Conservation (phyloP, 179 eudicot species). For the Drosera spatulata region DNA sequence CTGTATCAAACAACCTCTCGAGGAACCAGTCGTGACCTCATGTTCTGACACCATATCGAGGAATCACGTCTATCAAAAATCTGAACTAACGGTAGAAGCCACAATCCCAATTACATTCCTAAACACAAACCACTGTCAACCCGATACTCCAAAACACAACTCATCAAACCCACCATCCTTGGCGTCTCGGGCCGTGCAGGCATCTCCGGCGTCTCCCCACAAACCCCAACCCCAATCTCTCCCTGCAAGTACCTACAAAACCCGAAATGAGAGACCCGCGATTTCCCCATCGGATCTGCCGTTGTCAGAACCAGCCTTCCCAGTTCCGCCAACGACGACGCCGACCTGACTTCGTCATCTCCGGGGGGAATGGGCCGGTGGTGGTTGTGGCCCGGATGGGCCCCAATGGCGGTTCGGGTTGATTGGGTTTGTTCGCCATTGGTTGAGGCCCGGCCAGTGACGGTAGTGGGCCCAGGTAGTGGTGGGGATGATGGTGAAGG, state of each 20-base stretch:
- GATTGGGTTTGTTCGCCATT: constrained; percentile 46
- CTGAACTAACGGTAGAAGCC: no score
- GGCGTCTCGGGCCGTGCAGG: constrained; percentile 86
- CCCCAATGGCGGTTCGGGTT: constrained; percentile 67
- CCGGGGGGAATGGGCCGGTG: constrained; percentile 6
- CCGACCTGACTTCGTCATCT: constrained; percentile 12
- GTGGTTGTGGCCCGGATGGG: constrained; percentile 46
- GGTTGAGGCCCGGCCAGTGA: constrained; percentile 66
- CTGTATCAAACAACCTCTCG: no score
- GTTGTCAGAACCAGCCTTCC: constrained; percentile 68
- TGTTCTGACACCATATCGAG: no score
- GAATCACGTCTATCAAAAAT: no score
- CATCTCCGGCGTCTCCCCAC: constrained; percentile 38
- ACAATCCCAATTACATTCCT: no score
- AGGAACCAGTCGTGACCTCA: no score
- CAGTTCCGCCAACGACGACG: constrained; percentile 55
- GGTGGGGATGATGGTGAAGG: constrained; percentile 9
- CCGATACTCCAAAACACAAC: no score
- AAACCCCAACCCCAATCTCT: constrained; percentile 42
- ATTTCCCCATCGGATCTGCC: constrained; percentile 53
- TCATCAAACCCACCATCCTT: constrained; percentile 24
- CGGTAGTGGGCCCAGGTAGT: constrained; percentile 9
- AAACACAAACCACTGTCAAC: no score
- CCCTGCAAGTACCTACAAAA: constrained; percentile 38
- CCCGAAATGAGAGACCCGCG: constrained; percentile 67